phyloP scores from a whole-genome alignment of 129 eudicot species.

The Artemisia annua region DNA sequence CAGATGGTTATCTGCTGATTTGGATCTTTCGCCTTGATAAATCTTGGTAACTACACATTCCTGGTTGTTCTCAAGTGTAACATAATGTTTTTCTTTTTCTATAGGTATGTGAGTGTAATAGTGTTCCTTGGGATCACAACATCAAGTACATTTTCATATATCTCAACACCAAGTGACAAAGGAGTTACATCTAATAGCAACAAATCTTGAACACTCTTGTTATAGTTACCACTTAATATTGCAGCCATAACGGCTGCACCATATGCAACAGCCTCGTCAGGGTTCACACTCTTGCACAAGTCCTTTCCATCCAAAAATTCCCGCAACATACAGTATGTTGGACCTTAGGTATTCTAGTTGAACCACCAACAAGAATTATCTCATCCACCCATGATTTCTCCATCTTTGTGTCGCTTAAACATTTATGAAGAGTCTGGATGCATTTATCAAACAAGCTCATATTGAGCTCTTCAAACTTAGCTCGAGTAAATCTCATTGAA shows the following conservation, averaged over 20 bases:
- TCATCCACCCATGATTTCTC: slow-evolving; percentile 17
- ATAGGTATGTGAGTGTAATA: slow-evolving; percentile 11
- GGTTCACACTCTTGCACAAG: slow-evolving; percentile 25
- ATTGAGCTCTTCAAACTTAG: slow-evolving; percentile 34
- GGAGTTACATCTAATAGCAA: slow-evolving; percentile 20
- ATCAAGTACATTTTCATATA: not conserved
- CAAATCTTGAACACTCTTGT: not conserved
- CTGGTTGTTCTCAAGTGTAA: not conserved
- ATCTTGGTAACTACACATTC: too few relatives aligned
- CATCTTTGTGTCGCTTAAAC: slow-evolving; percentile 18
- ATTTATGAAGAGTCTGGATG: slow-evolving; percentile 4
- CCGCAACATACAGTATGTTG: slow-evolving; percentile 23
- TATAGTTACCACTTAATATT: slow-evolving; percentile 5
- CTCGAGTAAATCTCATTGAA: slow-evolving; percentile 19
- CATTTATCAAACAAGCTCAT: not conserved
- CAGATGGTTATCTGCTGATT: slow-evolving; percentile 13
- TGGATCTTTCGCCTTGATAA: slow-evolving; percentile 17
- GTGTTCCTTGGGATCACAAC: slow-evolving; percentile 28
- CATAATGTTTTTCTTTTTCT: not conserved
- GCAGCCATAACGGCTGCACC: slow-evolving; percentile 31
- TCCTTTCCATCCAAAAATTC: slow-evolving; percentile 8
- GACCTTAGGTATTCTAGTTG: slow-evolving; percentile 36
- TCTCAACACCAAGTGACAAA: slow-evolving; percentile 21
- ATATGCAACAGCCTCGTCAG: slow-evolving; percentile 27
- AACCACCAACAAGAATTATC: slow-evolving; percentile 28